Evolutionary conservation across 257 asterid genomes (phyloP).

Genomic region (Rhazya stricta): DNA sequence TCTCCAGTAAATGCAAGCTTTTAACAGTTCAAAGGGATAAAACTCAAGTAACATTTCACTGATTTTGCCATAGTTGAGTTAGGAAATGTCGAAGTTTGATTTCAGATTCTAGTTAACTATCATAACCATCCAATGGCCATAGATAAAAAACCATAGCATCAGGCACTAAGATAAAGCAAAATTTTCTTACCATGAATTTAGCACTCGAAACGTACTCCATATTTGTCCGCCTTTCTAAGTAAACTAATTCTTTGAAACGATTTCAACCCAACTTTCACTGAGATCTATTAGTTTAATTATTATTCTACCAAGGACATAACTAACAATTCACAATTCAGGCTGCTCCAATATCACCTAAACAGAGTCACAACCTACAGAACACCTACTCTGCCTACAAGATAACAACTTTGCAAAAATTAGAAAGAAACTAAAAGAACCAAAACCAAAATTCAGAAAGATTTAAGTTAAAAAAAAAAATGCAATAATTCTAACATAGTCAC

Average conservation of each 20-base stretch:
- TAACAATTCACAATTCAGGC: background rate
- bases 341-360: background rate
- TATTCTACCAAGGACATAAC: background rate
- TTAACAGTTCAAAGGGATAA: background rate
- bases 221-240: background rate
- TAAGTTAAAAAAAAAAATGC: background rate
- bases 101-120: background rate
- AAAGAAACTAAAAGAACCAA: too few relatives aligned
- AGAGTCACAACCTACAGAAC: background rate
- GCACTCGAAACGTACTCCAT: background rate
- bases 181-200: background rate
- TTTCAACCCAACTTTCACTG: background rate
- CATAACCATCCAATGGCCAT: background rate
- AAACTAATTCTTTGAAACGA: background rate
- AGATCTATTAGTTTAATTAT: background rate
- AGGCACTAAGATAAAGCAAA: background rate
- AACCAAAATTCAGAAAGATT: background rate
- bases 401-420: background rate
- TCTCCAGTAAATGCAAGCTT: background rate
- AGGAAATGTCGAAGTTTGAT: background rate
- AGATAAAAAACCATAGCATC: background rate
- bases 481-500: background rate
- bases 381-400: background rate
- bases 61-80: background rate
- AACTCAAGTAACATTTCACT: background rate